These are phyloP conservation scores for Plenodomus biglobosus DNA, from an alignment of 2,329 filamentous ascomycete genomes.

Conservation along the genomic window DNA sequence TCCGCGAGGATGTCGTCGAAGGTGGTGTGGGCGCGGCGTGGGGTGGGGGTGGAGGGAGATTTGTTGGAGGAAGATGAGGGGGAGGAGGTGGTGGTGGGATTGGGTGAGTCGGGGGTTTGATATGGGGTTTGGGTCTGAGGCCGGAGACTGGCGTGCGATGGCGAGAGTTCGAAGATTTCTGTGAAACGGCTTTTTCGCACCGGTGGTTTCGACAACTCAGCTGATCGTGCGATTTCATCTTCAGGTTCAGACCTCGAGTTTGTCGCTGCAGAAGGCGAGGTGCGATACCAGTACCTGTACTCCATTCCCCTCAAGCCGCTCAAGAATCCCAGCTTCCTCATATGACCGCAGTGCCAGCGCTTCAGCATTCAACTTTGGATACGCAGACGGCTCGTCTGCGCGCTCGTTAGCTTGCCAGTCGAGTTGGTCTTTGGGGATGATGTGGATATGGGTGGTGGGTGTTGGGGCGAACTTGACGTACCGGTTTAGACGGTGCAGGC, in stretches of 20 bases:
- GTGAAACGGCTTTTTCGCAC: no score
- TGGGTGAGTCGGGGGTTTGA: no score
- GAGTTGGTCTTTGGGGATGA: not conserved
- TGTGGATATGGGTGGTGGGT: not conserved
- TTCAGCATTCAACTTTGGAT: not conserved
- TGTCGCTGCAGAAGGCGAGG: not conserved
- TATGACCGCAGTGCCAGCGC: not conserved
- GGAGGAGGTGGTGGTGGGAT: no score
- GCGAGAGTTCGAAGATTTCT: no score
- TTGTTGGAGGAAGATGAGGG: no score
- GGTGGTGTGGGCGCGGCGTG: not conserved
- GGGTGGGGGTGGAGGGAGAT: not conserved
- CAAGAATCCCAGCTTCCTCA: not conserved
- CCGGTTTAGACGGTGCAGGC: not conserved
- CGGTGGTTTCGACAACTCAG: no score
- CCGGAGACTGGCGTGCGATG: no score
- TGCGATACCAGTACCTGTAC: not conserved
- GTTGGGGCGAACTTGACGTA: not conserved
- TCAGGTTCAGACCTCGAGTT: not conserved
- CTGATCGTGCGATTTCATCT: not conserved
- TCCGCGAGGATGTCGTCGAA: constrained; percentile 2
- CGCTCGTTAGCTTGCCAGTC: not conserved
- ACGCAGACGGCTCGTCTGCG: not conserved
- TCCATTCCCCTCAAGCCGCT: not conserved
- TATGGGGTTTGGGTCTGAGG: no score